Evolutionary conservation across 148 eudicot genomes (phyloP), one percentile per base, ranked within the genome.

Genomic region (Rhododendron simsii): DNA sequence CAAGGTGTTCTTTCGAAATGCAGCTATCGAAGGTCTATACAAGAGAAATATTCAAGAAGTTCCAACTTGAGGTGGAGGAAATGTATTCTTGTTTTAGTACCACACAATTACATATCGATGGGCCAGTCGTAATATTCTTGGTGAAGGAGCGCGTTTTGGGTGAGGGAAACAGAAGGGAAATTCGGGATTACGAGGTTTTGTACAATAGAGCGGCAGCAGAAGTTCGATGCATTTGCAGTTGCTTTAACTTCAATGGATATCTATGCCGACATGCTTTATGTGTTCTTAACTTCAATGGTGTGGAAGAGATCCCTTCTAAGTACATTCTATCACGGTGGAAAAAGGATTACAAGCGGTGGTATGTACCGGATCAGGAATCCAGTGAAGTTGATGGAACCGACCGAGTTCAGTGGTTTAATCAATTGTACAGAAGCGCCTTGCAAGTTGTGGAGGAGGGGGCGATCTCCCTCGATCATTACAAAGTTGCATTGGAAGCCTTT

Each of bases 1-100:
- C 97, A 59, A 90, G 92, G 77, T 91, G 94, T 86, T 81, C 94
- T 28, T 94, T 92, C 39, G 95, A 94, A 86, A 86, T 89, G 78
- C 98, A 95, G 86, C 89, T 94, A 23, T 94, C 97, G 0, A 90
- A 90, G 86, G 65, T 94, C 69, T 95, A 91, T 50, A 95, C 98
- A 20, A 87, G 86, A 75, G 94, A 90, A 81, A 90, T 95, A 37
- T 94, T 94, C 84, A 87, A 83, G 83, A 94, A 88, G 83, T 94
- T 94, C 35, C 96, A 93, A 86, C 41, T 91, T 61, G 96, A 95
- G 88, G 98, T 95, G 73, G 96, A 94, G 87, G 98, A 92, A 83
- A 95, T 95, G 96, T 92, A 93, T 85, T 92, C 98, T 23, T 95
- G 98, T 87, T 94, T 94, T 81, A 93, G 95, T 78, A 94, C 95